Conservation (phyloP, 116 monocot species). For the Papilionanthe hybrid region DNA sequence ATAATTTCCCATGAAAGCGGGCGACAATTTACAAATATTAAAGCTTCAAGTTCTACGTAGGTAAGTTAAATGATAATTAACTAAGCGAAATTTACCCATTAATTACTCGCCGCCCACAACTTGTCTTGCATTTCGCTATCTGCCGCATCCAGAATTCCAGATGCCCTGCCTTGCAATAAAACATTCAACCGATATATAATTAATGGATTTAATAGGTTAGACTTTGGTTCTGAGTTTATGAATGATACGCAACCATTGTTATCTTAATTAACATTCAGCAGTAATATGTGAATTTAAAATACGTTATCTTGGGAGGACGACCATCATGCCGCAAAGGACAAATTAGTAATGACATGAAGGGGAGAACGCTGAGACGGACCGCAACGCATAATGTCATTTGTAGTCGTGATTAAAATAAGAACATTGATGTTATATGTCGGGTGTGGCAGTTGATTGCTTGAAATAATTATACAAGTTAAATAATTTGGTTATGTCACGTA, state of each 20-base stretch:
- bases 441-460: not conserved
- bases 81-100: no score
- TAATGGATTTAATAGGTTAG: not conserved
- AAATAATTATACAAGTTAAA: no score
- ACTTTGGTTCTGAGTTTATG: not conserved
- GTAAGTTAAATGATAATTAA: no score
- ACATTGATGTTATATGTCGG: not conserved
- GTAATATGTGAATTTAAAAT: not conserved
- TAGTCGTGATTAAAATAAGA: not conserved
- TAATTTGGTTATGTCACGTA: no score
- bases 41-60: no score
- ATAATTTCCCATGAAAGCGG: no score
- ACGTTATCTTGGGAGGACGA: not conserved
- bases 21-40: no score
- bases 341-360: not conserved
- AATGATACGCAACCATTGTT: conserved; percentile 3
- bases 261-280: not conserved
- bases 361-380: not conserved
- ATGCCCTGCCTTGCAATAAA: not conserved
- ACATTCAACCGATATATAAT: not conserved
- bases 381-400: not conserved
- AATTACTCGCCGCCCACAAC: no score
- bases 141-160: not conserved
- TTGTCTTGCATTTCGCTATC: not conserved
- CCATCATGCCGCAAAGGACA: not conserved